These are phyloP conservation scores for Scedosporium minutisporum DNA, from an alignment of 2,329 filamentous ascomycete genomes.

Conservation along the genomic window DNA sequence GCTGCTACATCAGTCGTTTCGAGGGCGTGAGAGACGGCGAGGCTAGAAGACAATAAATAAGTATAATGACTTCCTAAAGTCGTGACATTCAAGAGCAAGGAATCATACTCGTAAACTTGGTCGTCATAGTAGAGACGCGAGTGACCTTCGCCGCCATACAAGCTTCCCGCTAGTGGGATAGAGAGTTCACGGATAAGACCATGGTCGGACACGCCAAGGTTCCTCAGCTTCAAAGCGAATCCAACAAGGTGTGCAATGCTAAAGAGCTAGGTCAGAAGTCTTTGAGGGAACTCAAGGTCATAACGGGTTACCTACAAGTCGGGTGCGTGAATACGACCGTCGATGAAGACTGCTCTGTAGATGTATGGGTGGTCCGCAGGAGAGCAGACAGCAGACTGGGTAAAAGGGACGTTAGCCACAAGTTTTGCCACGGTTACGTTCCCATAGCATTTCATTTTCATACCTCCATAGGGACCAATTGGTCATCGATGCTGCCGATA, in stretches of 20 bases:
- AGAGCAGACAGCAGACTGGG: constrained; percentile 71
- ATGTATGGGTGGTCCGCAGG: constrained; percentile 85
- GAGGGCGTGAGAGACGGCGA: constrained; percentile 63
- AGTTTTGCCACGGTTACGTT: background rate
- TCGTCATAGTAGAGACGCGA: constrained; percentile 86
- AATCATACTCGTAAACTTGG: constrained; percentile 58
- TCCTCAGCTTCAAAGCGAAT: constrained; percentile 87
- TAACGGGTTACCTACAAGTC: constrained; percentile 54
- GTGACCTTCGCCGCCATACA: constrained; percentile 89
- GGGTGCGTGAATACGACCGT: constrained; percentile 81
- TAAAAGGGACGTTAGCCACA: constrained; percentile 17
- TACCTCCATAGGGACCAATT: constrained; percentile 85
- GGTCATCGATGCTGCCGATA: constrained; percentile 91
- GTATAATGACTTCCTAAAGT: background rate
- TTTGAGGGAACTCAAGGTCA: background rate
- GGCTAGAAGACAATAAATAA: constrained; percentile 19
- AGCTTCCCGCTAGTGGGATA: constrained; percentile 74
- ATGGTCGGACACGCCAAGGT: constrained; percentile 86
- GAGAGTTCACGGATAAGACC: constrained; percentile 87
- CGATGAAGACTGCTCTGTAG: constrained; percentile 90
- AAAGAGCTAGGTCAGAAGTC: background rate
- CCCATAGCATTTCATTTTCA: constrained; percentile 2
- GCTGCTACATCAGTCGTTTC: constrained; percentile 54
- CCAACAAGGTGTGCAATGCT: constrained; percentile 81
- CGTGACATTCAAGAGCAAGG: background rate